phyloP scores from a whole-genome alignment of 345 rosid genomes.

The Salix koriyanagi region DNA sequence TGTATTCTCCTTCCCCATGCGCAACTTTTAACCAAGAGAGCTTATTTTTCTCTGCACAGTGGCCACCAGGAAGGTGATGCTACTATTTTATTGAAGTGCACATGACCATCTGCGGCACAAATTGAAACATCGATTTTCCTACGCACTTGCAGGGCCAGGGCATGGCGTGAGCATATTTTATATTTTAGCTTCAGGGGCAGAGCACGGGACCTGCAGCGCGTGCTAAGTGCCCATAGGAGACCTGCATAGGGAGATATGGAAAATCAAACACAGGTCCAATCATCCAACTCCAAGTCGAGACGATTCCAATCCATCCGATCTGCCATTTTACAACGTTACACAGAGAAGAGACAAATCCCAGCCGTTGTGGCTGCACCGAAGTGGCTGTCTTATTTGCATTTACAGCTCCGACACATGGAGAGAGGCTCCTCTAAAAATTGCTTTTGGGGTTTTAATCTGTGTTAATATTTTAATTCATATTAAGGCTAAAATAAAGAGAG shows the following conservation, averaged over 20 bases:
- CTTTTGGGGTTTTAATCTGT: not conserved
- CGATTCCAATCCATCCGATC: not conserved
- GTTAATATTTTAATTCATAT: not conserved
- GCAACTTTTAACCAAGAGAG: not conserved
- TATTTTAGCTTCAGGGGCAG: not conserved
- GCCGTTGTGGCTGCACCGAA: not conserved
- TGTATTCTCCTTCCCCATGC: not conserved
- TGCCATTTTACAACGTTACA: not conserved
- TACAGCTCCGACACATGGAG: not conserved
- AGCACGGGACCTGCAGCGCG: slow-evolving; percentile 10
- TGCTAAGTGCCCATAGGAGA: not conserved
- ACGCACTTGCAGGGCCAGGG: not conserved
- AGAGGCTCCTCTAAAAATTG: not conserved
- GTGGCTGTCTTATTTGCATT: not conserved
- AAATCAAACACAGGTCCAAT: not conserved
- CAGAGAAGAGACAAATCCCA: not conserved
- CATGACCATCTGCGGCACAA: not conserved
- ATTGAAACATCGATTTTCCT: not conserved
- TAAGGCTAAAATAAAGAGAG: too few species aligned
- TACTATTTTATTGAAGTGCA: not conserved
- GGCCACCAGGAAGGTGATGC: slow-evolving; percentile 1
- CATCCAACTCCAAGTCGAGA: not conserved
- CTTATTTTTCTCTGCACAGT: not conserved
- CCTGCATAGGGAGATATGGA: not conserved
- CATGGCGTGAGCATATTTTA: not conserved